These are phyloP conservation scores for Blumeria graminis DNA, from an alignment of 2,329 filamentous ascomycete species.

Conservation along the genomic window DNA sequence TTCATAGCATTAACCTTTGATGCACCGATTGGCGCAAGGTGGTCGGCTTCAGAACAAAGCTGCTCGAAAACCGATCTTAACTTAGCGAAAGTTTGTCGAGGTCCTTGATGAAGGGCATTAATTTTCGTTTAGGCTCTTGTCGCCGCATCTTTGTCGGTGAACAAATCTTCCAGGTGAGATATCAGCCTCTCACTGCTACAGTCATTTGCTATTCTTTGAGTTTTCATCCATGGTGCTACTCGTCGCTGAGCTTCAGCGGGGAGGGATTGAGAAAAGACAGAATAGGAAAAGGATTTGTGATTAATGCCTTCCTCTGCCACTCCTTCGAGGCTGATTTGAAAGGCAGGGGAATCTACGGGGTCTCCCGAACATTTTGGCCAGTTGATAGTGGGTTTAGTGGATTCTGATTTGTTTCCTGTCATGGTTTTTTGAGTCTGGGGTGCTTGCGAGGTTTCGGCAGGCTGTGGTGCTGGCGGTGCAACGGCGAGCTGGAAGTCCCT, in stretches of 20 bases:
- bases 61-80: background rate
- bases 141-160: background rate
- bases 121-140: background rate
- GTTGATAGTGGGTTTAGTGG: too few relatives aligned
- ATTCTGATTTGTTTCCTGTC: too few relatives aligned
- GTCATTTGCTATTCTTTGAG: background rate
- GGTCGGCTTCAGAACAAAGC: background rate
- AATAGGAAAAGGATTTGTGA: background rate
- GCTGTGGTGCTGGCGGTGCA: too few relatives aligned
- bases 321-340: background rate
- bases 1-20: background rate
- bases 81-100: background rate
- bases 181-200: background rate
- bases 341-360: background rate
- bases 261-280: background rate
- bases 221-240: slow-evolving; percentile 1
- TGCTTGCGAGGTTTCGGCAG: too few relatives aligned
- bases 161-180: background rate
- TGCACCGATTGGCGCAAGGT: background rate
- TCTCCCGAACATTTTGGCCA: background rate
- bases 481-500: too few relatives aligned
- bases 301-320: background rate
- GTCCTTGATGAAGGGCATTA: background rate
- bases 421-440: too few relatives aligned
- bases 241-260: background rate